phyloP scores from a whole-genome alignment of 768 basidiomycete species.

The Plicaturopsis crispa region DNA sequence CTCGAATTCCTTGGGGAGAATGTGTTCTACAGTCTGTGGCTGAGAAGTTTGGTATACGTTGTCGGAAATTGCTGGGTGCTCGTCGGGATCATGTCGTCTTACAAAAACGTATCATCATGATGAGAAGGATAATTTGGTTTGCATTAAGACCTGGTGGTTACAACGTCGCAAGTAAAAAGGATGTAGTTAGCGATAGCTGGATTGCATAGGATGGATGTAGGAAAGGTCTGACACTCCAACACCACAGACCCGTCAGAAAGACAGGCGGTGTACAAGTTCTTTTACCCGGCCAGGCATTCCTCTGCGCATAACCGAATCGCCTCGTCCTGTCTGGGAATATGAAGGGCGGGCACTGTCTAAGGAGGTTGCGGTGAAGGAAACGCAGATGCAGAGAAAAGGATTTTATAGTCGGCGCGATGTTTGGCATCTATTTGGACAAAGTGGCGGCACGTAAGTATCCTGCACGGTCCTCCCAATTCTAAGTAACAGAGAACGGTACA shows the following conservation, averaged over 20 bases:
- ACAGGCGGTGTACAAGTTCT: constrained; percentile 54
- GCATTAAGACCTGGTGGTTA: too few relatives aligned
- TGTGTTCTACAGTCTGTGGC: constrained; percentile 75
- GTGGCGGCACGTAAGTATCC: too few relatives aligned
- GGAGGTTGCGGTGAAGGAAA: constrained; percentile 44
- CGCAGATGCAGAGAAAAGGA: too few relatives aligned
- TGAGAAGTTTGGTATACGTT: constrained; percentile 67
- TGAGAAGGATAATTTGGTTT: too few relatives aligned
- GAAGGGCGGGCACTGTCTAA: constrained; percentile 68
- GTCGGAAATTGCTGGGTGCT: constrained; percentile 77
- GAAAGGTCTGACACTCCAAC: constrained; percentile 62
- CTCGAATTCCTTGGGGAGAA: constrained; percentile 81
- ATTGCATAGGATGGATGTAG: constrained; percentile 43
- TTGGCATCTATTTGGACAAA: too few relatives aligned
- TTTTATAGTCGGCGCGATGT: too few relatives aligned
- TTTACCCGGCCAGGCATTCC: constrained; percentile 43
- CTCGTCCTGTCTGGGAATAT: constrained; percentile 39
- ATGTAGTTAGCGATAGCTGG: too few relatives aligned
- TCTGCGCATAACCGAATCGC: constrained; percentile 71
- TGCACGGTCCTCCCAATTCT: too few relatives aligned
- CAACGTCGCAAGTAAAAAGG: too few relatives aligned
- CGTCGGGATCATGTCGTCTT: constrained; percentile 41
- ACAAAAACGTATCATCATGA: too few relatives aligned
- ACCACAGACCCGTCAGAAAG: constrained; percentile 36
- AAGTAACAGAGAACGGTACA: too few relatives aligned